A percentile compares a stretch with the other conserved stretches of the same genome.
phyloP scores from a whole-genome alignment of 495 filamentous ascomycete genomes.

The Entonaema liquescens region DNA sequence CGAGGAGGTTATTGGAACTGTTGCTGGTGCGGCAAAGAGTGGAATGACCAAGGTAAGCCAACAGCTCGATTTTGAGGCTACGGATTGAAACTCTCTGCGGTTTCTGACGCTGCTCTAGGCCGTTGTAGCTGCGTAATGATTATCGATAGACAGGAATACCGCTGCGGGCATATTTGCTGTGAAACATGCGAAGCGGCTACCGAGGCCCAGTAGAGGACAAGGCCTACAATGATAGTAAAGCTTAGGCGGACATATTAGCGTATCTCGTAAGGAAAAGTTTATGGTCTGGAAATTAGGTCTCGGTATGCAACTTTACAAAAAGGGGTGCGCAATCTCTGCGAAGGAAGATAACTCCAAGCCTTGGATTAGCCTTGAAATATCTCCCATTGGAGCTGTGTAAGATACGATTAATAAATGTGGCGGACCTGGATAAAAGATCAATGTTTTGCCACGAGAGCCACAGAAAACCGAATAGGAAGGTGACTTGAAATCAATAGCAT shows the following conservation, averaged over 20 bases:
- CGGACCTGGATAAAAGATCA: slow-evolving; percentile 12
- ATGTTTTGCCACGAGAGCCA: slow-evolving; percentile 7
- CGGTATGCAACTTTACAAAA: slow-evolving; percentile 1
- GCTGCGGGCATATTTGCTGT: slow-evolving; percentile 55
- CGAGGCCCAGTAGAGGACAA: slow-evolving; percentile 26
- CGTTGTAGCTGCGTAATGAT: slow-evolving; percentile 54
- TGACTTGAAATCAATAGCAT: background rate
- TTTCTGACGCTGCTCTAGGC: slow-evolving; percentile 30
- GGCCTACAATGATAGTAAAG: background rate
- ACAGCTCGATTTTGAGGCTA: background rate
- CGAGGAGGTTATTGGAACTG: slow-evolving; percentile 52
- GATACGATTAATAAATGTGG: slow-evolving; percentile 21
- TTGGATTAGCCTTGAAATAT: slow-evolving; percentile 13
- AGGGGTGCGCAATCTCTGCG: slow-evolving; percentile 7
- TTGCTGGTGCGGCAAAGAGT: slow-evolving; percentile 54
- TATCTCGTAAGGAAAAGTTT: background rate
- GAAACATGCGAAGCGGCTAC: slow-evolving; percentile 46
- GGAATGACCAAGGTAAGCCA: slow-evolving; percentile 47
- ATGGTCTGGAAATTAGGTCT: background rate
- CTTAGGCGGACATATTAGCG: slow-evolving; percentile 9
- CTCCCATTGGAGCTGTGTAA: slow-evolving; percentile 15
- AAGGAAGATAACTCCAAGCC: slow-evolving; percentile 10
- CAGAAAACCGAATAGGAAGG: slow-evolving; percentile 18
- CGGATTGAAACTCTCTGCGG: background rate
- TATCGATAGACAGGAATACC: slow-evolving; percentile 49